Evolutionary conservation across 1,284 basidiomycete species (phyloP).

Genomic region (Rhodotorula sp.): DNA sequence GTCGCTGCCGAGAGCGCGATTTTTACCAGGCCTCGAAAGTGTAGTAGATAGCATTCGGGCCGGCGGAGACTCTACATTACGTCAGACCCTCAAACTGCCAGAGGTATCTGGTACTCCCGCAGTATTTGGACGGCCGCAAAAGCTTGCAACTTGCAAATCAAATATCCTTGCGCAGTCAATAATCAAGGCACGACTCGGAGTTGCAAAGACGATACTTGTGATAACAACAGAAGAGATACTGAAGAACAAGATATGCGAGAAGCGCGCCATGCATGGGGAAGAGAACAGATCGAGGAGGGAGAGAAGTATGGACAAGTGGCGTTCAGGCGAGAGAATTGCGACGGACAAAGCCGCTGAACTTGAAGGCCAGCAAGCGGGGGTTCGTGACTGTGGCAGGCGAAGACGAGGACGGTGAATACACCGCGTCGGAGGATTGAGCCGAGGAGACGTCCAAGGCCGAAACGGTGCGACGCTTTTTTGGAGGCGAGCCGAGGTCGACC

Average conservation of each 20-base stretch:
- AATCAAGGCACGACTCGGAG: too few species aligned
- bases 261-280: neutral
- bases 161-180: neutral
- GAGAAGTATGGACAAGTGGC: neutral
- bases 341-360: conserved; percentile 14
- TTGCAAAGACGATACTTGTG: too few species aligned
- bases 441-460: neutral
- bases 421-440: neutral
- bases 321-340: neutral
- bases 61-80: too few species aligned
- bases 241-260: neutral
- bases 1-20: too few species aligned
- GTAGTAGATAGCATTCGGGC: too few species aligned
- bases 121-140: too few species aligned
- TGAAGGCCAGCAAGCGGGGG: conserved; percentile 31
- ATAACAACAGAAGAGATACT: neutral
- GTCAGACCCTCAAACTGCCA: too few species aligned
- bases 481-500: neutral
- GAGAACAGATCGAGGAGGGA: neutral
- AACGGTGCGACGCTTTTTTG: neutral
- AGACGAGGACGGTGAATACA: conserved; percentile 1
- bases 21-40: too few species aligned
- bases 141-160: neutral
- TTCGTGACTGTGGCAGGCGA: conserved; percentile 29
- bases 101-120: too few species aligned